These are phyloP conservation scores for Lactarius sanguifluus DNA, from an alignment of 768 basidiomycete species.

Conservation along the genomic window DNA sequence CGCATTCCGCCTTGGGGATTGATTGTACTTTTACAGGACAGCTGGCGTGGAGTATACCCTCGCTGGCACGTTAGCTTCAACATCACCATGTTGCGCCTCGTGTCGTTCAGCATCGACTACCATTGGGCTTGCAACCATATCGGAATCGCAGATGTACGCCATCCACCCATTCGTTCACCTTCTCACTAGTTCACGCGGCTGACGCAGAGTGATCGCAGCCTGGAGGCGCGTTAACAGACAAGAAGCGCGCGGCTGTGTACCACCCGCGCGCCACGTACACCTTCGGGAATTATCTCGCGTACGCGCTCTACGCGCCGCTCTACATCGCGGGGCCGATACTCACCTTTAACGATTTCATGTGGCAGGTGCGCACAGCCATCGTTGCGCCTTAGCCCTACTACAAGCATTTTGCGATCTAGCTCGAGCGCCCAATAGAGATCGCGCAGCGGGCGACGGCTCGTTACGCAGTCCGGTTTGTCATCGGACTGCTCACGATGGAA, in stretches of 20 bases:
- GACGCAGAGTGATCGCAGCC: conserved; percentile 18
- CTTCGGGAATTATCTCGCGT: conserved; percentile 73
- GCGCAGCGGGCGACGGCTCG: conserved; percentile 41
- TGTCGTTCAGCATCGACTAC: conserved; percentile 93
- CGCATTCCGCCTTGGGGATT: too few relatives aligned
- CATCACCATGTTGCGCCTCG: conserved; percentile 89
- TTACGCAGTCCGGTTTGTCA: conserved; percentile 71
- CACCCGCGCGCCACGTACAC: conserved; percentile 64
- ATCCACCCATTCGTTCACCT: conserved; percentile 7
- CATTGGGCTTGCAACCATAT: conserved; percentile 68
- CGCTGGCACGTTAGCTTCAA: conserved; percentile 95
- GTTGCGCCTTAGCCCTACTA: conserved; percentile 3
- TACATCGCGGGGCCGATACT: conserved; percentile 97
- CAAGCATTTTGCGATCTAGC: conserved; percentile 39
- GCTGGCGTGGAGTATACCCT: conserved; percentile 72
- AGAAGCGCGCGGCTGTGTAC: conserved; percentile 54
- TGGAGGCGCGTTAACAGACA: conserved; percentile 47
- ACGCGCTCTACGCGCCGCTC: conserved; percentile 87
- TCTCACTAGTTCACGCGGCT: conserved; percentile 25
- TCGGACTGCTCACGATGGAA: conserved; percentile 83
- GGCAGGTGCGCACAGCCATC: conserved; percentile 60
- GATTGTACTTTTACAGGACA: conserved; percentile 47
- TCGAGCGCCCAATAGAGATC: conserved; percentile 57
- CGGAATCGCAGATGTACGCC: conserved; percentile 43
- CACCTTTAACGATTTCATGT: conserved; percentile 93